Evolutionary conservation across 129 eudicot genomes (phyloP).

Genomic region (Centaurea solstitialis): DNA sequence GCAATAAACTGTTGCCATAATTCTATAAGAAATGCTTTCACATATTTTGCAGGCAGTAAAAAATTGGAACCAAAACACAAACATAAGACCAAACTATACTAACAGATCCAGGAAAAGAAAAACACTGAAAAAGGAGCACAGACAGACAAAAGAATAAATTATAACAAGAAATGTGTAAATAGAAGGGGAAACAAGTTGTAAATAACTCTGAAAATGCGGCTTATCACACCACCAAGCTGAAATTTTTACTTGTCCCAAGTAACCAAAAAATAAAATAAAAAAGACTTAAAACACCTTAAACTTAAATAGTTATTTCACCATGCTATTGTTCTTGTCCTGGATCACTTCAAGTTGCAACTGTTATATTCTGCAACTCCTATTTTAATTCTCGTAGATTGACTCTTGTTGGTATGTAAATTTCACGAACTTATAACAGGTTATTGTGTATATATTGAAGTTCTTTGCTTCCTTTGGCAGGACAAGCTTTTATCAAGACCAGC

Average conservation of each 20-base stretch:
- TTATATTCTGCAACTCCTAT: not conserved
- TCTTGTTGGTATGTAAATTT: not conserved
- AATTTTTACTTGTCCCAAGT: not conserved
- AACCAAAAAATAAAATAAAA: not conserved
- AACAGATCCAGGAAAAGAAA: not conserved
- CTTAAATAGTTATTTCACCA: not conserved
- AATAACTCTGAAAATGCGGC: not conserved
- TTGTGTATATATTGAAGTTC: slow-evolving; percentile 1
- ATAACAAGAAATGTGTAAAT: not conserved
- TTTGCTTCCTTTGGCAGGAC: slow-evolving; percentile 33
- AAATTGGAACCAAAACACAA: not conserved
- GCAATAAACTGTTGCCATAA: not conserved
- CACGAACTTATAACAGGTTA: not conserved
- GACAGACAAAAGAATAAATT: not conserved
- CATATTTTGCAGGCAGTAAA: not conserved
- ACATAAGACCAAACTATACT: not conserved
- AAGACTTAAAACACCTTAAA: not conserved
- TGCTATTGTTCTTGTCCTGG: not conserved
- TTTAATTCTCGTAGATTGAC: not conserved
- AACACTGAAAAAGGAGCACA: not conserved
- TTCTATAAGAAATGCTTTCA: not conserved
- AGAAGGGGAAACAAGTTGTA: not conserved
- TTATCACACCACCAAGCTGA: not conserved
- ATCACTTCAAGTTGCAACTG: not conserved
- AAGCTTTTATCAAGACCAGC: slow-evolving; percentile 36